Evolutionary conservation across 2,329 filamentous ascomycete genomes (phyloP).

Genomic region (Coniella lustricola): DNA sequence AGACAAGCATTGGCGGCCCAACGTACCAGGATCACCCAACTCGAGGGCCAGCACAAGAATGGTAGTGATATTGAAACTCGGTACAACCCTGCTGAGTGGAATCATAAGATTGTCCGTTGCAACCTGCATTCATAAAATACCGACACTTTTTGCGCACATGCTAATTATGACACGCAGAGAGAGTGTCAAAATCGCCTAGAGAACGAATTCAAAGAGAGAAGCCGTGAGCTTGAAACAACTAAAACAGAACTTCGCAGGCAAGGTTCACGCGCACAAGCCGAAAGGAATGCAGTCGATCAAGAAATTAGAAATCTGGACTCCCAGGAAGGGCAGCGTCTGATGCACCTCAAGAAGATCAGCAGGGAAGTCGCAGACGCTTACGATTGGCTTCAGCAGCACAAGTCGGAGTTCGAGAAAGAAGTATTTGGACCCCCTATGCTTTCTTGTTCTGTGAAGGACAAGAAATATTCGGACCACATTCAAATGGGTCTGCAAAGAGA

Average conservation of each 20-base stretch:
- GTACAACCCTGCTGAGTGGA: slow-evolving; percentile 65
- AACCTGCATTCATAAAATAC: background rate
- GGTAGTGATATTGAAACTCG: slow-evolving; percentile 41
- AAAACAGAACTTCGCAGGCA: slow-evolving; percentile 32
- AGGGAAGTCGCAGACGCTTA: slow-evolving; percentile 63
- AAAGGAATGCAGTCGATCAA: slow-evolving; percentile 32
- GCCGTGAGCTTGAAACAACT: slow-evolving; percentile 18
- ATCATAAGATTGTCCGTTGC: slow-evolving; percentile 52
- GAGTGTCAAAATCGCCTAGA: slow-evolving; percentile 11
- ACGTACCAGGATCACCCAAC: slow-evolving; percentile 50
- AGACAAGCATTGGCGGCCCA: slow-evolving; percentile 43
- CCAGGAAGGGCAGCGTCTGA: slow-evolving; percentile 65
- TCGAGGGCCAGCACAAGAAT: slow-evolving; percentile 58
- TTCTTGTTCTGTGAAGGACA: slow-evolving; percentile 70
- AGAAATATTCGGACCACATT: slow-evolving; percentile 52
- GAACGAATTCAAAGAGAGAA: slow-evolving; percentile 16
- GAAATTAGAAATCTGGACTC: slow-evolving; percentile 61
- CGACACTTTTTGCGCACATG: background rate
- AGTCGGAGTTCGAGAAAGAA: slow-evolving; percentile 60
- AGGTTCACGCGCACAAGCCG: slow-evolving; percentile 33
- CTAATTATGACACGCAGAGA: slow-evolving; percentile 8
- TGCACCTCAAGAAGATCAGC: slow-evolving; percentile 53
- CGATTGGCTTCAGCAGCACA: slow-evolving; percentile 74
- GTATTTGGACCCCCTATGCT: slow-evolving; percentile 78
- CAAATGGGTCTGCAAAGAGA: slow-evolving; percentile 44